phyloP scores from a whole-genome alignment of 805 yeast species.

The Kazachstania psychrophila region DNA sequence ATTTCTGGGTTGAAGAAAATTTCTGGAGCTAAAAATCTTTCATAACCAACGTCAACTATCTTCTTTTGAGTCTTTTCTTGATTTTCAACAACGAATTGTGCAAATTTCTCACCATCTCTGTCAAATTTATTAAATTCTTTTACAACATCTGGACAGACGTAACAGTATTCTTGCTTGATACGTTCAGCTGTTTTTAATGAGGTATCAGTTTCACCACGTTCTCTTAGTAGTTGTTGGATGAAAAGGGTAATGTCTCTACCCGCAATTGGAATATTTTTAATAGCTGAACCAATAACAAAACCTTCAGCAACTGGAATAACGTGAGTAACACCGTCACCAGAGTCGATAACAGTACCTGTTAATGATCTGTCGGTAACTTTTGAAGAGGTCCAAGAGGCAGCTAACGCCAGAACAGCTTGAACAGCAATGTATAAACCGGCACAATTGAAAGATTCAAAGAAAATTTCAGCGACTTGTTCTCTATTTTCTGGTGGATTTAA shows the following conservation, averaged over 20 bases:
- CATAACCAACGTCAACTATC: conserved; percentile 90
- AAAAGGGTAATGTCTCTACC: conserved; percentile 95
- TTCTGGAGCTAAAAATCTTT: conserved; percentile 97
- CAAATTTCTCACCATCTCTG: conserved; percentile 87
- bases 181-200: conserved; percentile 92
- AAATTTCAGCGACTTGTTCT: conserved; percentile 96
- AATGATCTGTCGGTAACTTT: conserved; percentile 90
- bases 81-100: conserved; percentile 81
- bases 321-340: conserved; percentile 99
- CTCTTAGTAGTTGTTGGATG: conserved; percentile 88
- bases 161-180: conserved; percentile 93
- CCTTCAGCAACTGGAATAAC: conserved; percentile 99
- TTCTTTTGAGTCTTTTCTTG: conserved; percentile 55
- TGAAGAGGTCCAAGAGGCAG: conserved; percentile 97
- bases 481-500: conserved; percentile 99
- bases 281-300: conserved; percentile 94
- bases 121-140: conserved; percentile 93
- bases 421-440: conserved; percentile 98
- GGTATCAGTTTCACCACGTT: conserved; percentile 92
- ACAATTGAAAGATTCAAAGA: conserved; percentile 97
- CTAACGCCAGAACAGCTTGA: conserved; percentile 95
- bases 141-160: conserved; percentile 95
- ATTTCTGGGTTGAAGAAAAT: conserved; percentile 97
- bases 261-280: conserved; percentile 95
- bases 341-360: conserved; percentile 96